These are phyloP conservation scores for Capniomyces stellatus DNA, from an alignment of 371 early-diverging fungal species.

Conservation along the genomic window DNA sequence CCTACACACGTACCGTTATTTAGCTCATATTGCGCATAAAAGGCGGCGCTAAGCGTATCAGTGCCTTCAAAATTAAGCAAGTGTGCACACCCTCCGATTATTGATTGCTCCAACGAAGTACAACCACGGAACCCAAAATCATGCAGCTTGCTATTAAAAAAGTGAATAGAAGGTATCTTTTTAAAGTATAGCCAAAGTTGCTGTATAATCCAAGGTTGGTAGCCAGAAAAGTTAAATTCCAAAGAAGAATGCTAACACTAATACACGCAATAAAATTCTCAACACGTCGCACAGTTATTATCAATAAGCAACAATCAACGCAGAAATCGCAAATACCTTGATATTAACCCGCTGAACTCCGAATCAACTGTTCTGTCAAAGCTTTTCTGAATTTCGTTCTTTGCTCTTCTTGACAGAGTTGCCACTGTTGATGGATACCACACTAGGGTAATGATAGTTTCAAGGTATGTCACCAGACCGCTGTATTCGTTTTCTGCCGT, in stretches of 20 bases:
- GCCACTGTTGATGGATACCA: constrained; percentile 78
- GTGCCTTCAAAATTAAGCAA: constrained; percentile 58
- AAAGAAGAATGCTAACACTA: no score
- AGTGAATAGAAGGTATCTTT: constrained; percentile 7
- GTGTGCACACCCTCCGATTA: constrained; percentile 65
- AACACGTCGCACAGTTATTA: no score
- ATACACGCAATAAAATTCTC: no score
- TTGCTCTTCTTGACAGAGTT: constrained; percentile 53
- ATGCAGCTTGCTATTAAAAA: constrained; percentile 38
- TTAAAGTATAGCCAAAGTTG: no score
- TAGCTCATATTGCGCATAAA: constrained; percentile 47
- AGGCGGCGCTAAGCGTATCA: constrained; percentile 59
- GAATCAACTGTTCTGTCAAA: no score
- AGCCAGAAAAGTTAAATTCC: no score
- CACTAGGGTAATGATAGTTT: constrained; percentile 57
- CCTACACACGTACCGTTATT: constrained; percentile 52
- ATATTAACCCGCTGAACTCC: no score
- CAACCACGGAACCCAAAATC: constrained; percentile 82
- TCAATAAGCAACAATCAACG: no score
- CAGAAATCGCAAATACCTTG: no score
- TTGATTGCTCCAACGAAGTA: constrained; percentile 64
- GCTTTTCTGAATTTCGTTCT: no score
- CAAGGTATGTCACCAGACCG: constrained; percentile 58
- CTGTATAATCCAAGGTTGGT: no score
- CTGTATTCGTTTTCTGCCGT: constrained; percentile 46